Base-by-base conservation (phyloP, 495 filamentous ascomycete species). In the Staphylotrichum tortipilum region DNA sequence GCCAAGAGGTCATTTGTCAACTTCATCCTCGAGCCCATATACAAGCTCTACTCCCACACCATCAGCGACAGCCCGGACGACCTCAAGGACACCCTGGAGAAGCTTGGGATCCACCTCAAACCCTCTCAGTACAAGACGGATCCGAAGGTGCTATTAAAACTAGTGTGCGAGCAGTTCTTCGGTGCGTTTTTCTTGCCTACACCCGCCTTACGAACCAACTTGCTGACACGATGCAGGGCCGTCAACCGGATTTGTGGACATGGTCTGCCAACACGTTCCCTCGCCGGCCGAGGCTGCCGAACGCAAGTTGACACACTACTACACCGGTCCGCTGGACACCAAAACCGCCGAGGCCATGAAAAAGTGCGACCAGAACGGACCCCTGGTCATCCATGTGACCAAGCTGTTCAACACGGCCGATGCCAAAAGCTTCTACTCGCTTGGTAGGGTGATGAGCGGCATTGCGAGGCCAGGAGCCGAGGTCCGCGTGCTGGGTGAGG, bases 11-110 rank as follows among this genome's bases (percentile, higher is more conserved):
- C 86, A 8, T 98, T 98, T 67, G 87, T 97, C 53, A 83, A 95
- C 61, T 98, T 97, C 57, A 77, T 98, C 30, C 71, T 98, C 34
- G 94, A 98, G 62, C 94, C 92, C 22, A 88, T 98, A 49, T 98
- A 98, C 74, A 98, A 98, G 62, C 74, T 98, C 28, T 97, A 92
- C 67, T 90, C 91, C 7, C 94, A 97, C 64, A 92, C 91, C 10
- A 85, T 98, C 54, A 91, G 89, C 59, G 84, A 94, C 60, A 89
- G 84, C 55, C 86, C 92, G 0, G 82, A 89, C 42, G 88, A 94
- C 55, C 68, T 98, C 40, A 91, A 88, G 64, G 74, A 73, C 12
- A 94, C 86, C 7, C 72, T 98, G 46, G 82, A 75, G 14, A 84
- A 80, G 37, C 75, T 98, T 6, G 88, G 88, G 2, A 94, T 98